Evolutionary conservation across 768 basidiomycete species (phyloP).

Genomic region (Tylopilus plumbeoviolaceoides): DNA sequence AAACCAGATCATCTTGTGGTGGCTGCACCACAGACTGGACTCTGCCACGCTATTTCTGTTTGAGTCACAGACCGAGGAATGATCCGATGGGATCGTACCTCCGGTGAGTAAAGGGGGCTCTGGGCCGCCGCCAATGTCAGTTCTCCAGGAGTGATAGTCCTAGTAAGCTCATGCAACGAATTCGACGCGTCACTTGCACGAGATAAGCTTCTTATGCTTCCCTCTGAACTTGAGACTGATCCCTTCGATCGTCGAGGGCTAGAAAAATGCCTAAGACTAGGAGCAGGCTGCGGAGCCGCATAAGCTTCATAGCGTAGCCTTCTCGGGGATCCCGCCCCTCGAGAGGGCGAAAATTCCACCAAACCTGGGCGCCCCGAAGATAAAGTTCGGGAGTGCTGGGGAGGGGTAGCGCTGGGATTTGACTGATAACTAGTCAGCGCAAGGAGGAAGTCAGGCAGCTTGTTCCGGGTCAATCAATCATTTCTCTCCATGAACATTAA

Average conservation of each 20-base stretch:
- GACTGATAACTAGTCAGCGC: conserved; percentile 41
- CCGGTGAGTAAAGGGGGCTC: conserved; percentile 7
- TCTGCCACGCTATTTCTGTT: conserved; percentile 9
- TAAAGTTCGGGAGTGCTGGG: conserved; percentile 9
- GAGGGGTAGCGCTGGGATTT: background rate
- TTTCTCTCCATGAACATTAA: background rate
- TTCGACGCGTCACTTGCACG: conserved; percentile 19
- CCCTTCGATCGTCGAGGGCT: conserved; percentile 31
- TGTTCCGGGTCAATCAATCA: conserved; percentile 5
- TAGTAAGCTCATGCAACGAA: conserved; percentile 24
- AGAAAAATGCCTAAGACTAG: conserved; percentile 38
- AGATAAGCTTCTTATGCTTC: conserved; percentile 31
- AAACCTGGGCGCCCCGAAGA: conserved; percentile 17
- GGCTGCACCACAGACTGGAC: background rate
- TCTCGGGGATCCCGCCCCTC: conserved; percentile 32
- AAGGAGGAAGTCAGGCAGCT: conserved; percentile 71
- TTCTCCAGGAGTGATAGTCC: conserved; percentile 31
- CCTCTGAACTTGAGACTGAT: conserved; percentile 35
- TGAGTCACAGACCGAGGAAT: conserved; percentile 1
- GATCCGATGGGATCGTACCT: conserved; percentile 17
- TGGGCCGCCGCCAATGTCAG: conserved; percentile 25
- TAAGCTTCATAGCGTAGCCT: conserved; percentile 71
- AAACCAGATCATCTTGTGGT: conserved; percentile 20
- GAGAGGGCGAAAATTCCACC: conserved; percentile 18
- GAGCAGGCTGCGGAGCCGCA: conserved; percentile 51